Evolutionary conservation across 2,329 filamentous ascomycete genomes (phyloP).

Genomic region (Furcasterigmium sp.): DNA sequence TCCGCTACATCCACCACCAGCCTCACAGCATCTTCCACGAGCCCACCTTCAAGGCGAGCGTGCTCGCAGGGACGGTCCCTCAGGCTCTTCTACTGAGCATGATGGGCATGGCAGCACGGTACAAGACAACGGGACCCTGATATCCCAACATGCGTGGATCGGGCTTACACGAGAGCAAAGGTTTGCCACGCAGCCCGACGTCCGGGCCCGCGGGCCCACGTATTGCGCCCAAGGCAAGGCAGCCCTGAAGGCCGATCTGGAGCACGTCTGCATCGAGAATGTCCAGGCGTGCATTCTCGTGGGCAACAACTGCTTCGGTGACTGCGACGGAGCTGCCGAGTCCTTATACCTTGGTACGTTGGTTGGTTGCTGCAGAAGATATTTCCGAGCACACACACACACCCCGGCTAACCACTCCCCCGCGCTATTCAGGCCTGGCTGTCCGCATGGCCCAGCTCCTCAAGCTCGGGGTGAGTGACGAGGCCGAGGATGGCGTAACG

Average conservation of each 20-base stretch:
- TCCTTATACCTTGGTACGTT: slow-evolving; percentile 24
- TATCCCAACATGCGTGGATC: too few relatives aligned
- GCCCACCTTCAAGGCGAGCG: slow-evolving; percentile 13
- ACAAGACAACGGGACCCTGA: too few relatives aligned
- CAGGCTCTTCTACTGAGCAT: slow-evolving; percentile 14
- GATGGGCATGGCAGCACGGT: slow-evolving; percentile 17
- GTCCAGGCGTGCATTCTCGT: slow-evolving; percentile 26
- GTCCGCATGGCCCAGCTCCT: slow-evolving; percentile 27
- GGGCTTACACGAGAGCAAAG: too few relatives aligned
- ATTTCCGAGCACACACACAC: too few relatives aligned
- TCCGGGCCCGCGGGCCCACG: slow-evolving; percentile 3
- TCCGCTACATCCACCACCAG: slow-evolving; percentile 17
- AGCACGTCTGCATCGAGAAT: slow-evolving; percentile 18
- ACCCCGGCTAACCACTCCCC: too few relatives aligned
- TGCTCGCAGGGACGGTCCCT: slow-evolving; percentile 11
- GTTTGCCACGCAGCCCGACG: too few relatives aligned
- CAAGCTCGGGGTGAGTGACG: slow-evolving; percentile 14
- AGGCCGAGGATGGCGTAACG: slow-evolving; percentile 16
- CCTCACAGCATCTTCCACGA: slow-evolving; percentile 19
- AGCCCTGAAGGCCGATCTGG: slow-evolving; percentile 13
- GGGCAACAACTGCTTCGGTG: slow-evolving; percentile 18
- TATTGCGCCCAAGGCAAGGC: slow-evolving; percentile 13
- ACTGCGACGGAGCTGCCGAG: slow-evolving; percentile 18
- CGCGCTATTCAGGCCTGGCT: slow-evolving; percentile 15
- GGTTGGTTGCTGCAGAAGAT: too few relatives aligned